Evolutionary conservation across 345 rosid genomes (phyloP).

Genomic region (Eucalyptus camaldulensis): DNA sequence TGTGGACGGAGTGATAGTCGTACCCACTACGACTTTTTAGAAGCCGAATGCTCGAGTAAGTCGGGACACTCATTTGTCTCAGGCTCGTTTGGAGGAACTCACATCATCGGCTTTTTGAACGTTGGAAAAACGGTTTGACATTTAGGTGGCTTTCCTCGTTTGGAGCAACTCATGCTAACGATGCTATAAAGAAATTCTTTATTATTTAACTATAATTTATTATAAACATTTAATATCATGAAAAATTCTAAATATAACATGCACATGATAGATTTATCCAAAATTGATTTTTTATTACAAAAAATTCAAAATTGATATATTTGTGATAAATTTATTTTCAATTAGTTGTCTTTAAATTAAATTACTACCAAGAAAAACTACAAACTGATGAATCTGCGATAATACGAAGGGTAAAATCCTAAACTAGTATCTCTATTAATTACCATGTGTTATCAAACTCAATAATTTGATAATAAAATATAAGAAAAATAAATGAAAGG

Average conservation of each 20-base stretch:
- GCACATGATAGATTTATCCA: too few relatives aligned
- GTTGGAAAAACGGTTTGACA: background rate
- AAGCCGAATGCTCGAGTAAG: background rate
- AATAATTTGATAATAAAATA: too few relatives aligned
- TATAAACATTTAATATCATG: too few relatives aligned
- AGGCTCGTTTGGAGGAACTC: background rate
- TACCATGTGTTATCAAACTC: too few relatives aligned
- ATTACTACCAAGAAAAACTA: too few relatives aligned
- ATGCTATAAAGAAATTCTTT: background rate
- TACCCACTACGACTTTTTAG: background rate
- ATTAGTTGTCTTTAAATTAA: too few relatives aligned
- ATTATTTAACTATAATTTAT: background rate
- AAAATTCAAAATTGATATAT: too few relatives aligned
- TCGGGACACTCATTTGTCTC: background rate
- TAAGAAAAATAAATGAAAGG: too few relatives aligned
- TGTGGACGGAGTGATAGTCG: background rate
- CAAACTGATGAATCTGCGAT: fast-evolving
- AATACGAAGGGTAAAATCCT: fast-evolving
- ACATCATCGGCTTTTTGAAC: background rate
- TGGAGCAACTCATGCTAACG: background rate
- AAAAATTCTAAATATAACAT: too few relatives aligned
- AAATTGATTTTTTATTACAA: too few relatives aligned
- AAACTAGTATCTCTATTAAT: too few relatives aligned
- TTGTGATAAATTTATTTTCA: too few relatives aligned
- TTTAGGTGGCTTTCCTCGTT: background rate